Evolutionary conservation across 495 filamentous ascomycete species (phyloP), one percentile per base, ranked within the genome.

Genomic region (Daldinia decipiens): DNA sequence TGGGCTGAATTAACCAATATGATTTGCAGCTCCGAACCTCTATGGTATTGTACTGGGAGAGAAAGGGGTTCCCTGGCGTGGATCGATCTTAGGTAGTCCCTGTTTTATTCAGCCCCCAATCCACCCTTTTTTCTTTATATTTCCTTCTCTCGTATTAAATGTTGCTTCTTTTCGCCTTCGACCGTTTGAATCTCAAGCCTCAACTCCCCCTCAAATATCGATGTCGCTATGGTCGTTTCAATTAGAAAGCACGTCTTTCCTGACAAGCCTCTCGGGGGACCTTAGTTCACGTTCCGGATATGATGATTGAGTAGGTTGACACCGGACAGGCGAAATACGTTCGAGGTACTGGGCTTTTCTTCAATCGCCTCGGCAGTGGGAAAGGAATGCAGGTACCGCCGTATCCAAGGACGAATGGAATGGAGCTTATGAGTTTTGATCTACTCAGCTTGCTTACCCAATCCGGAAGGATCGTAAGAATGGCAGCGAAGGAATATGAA

Each of bases 391-490:
- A 64, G 34, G 34, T 66, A 56, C 54, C 21, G 55, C 53, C 47
- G 59, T 64, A 43, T 19, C 24, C 36, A 50, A 61, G 3, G 32
- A 62, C 34, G 27, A 68, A 67, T 31, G 56, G 56, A 60, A 47
- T 45, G 55, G 50, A 38, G 40, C 21, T 19, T 7, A 3, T 36
- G 29, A 31, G 17, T 52, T 9, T 66, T 17, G 54, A 57, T 27
- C 31, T 67, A 47, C 63, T 72, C 70, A 72, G 70, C 70, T 56
- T 47, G 27, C 59, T 68, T 40, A 17, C 63, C 34, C 40, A 38
- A 64, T 68, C 7, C 27, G 43, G 60, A 65, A 68, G 70, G 70
- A 72, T 68, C 29, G 56, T 67, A 72, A 72, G 50, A 68, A 62
- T 58, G 9, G 29, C 60, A 61, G 55, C 65, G 61, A 34, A 38